Base-by-base conservation (phyloP, 2,329 filamentous ascomycete genomes). In the Daldinia sp. region DNA sequence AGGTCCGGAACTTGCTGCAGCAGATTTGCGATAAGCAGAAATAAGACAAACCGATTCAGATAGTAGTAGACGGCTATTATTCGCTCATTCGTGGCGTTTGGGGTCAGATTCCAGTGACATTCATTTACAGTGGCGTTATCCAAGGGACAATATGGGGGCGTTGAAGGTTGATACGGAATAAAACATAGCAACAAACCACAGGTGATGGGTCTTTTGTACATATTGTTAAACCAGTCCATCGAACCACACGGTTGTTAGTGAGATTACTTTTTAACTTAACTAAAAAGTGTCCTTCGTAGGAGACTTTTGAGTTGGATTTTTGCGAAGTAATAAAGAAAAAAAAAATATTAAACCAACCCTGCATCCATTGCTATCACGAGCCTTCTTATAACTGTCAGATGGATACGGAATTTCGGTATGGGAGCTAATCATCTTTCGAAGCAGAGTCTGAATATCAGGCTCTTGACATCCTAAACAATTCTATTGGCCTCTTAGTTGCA, bases 1-100 rank as follows among this genome's bases (percentile, higher is more conserved):
- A 9, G 82, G 72, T 1, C 73, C 74, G 11, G 74, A 90, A 83
- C 77, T 90, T 84, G 58, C 90, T 87, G 84, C 80, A 87, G 71
- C 72, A 2, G 73, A 76, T 1, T 71, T 76, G 47, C 72, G 72
- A 59, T 75, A 58, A 72, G 32, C 21, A 8, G 2, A 9, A 34
- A 56, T 11, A 19, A 17, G n/a, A 29, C 19, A n/a, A 27, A 10
- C 15, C 1, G 15, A 45, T 41, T 11, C 7, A 30, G 23, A 51
- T 45, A 43, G 52, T 43, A 27, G 25, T 58, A 41, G 30, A 53
- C 35, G 55, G 49, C 23, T 67, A 57, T 60, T 68, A 69, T 70
- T 64, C 60, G 63, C 61, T 70, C 66, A 68, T 70, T 70, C 34
- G 57, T 43, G 70, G 72, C 69, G 71, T 72, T 72, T 48, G 35